A percentile compares a stretch with the other conserved stretches of the same genome.
phyloP scores from a whole-genome alignment of 768 basidiomycete species.

The Solioccasus polychromus region DNA sequence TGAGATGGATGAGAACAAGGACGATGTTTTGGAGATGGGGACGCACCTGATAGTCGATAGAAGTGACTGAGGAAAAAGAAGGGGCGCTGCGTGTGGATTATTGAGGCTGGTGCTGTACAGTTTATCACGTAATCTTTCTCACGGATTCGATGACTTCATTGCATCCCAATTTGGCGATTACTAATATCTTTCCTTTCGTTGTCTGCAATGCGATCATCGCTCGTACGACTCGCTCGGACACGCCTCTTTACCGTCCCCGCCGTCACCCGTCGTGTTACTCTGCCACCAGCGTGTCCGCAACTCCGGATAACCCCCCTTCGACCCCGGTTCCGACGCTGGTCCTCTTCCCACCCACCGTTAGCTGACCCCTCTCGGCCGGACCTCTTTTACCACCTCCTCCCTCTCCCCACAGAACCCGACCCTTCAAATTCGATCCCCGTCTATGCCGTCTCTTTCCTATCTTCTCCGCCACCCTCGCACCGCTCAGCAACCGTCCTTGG shows the following conservation, averaged over 20 bases:
- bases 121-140: constrained; percentile 26
- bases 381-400: constrained; percentile 66
- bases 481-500: constrained; percentile 60
- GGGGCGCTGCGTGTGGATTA: constrained; percentile 13
- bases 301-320: constrained; percentile 12
- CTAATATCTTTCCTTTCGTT: too few species aligned
- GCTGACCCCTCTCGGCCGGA: constrained; percentile 61
- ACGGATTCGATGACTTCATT: constrained; percentile 13
- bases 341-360: constrained; percentile 21
- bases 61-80: constrained; percentile 28
- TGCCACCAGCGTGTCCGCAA: neutral
- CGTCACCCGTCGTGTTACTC: neutral
- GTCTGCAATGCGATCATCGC: constrained; percentile 10
- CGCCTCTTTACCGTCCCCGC: neutral
- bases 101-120: constrained; percentile 39
- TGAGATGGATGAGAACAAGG: neutral
- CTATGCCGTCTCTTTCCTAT: constrained; percentile 66
- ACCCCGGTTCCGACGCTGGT: constrained; percentile 3
- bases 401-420: constrained; percentile 44
- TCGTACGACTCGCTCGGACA: constrained; percentile 3
- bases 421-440: constrained; percentile 43
- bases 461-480: constrained; percentile 39
- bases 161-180: neutral
- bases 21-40: neutral
- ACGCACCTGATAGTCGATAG: constrained; percentile 29